Conservation (phyloP, 495 filamentous ascomycete genomes). For the Lepidopterella palustris region DNA sequence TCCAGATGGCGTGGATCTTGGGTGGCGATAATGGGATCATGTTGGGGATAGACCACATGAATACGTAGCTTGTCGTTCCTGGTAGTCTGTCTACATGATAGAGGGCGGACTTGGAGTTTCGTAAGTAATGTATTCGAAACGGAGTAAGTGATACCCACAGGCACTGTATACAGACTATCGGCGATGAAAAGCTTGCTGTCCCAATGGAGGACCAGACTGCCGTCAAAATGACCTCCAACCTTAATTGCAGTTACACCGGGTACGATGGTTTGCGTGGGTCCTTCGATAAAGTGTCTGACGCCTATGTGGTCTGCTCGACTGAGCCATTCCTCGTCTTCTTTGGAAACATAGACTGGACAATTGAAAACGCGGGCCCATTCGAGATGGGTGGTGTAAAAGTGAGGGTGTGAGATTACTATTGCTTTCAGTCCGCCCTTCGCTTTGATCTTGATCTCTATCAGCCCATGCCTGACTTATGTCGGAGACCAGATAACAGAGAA, state of each 20-base stretch:
- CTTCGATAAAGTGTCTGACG: slow-evolving; percentile 42
- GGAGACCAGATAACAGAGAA: not conserved
- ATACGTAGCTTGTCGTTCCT: slow-evolving; percentile 57
- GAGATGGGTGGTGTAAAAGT: slow-evolving; percentile 66
- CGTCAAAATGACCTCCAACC: slow-evolving; percentile 68
- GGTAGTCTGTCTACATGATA: slow-evolving; percentile 44
- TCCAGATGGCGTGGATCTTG: slow-evolving; percentile 49
- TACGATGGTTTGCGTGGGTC: slow-evolving; percentile 35
- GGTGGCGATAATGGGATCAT: slow-evolving; percentile 63
- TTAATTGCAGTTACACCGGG: slow-evolving; percentile 56
- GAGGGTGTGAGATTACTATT: slow-evolving; percentile 74
- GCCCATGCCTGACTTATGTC: not conserved
- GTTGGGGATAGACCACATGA: slow-evolving; percentile 78
- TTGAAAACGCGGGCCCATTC: slow-evolving; percentile 59
- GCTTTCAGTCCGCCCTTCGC: slow-evolving; percentile 55
- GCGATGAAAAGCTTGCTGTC: slow-evolving; percentile 57
- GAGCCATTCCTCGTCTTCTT: slow-evolving; percentile 59
- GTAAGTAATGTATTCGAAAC: slow-evolving; percentile 13
- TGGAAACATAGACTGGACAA: slow-evolving; percentile 57
- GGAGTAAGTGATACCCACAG: slow-evolving; percentile 38
- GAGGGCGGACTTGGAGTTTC: slow-evolving; percentile 23
- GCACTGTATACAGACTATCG: slow-evolving; percentile 63
- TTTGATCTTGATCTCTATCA: slow-evolving; percentile 27
- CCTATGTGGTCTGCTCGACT: slow-evolving; percentile 36
- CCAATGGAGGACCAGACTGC: slow-evolving; percentile 58